Evolutionary conservation across 2,329 filamentous ascomycete species (phyloP).

Genomic region (Curvularia spicifera): DNA sequence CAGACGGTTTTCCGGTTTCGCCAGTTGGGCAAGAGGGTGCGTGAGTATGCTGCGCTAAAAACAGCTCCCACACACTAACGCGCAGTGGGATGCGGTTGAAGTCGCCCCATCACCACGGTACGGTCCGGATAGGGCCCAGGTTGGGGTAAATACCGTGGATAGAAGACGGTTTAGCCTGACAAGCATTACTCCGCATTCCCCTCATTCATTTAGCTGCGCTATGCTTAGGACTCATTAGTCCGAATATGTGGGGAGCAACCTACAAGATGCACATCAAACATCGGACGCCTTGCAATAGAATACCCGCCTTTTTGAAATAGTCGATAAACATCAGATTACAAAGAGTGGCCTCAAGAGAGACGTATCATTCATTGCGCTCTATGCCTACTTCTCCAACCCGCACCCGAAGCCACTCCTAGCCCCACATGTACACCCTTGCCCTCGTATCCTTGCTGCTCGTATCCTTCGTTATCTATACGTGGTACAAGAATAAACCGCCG

Average conservation of each 20-base stretch:
- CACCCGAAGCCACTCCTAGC: constrained; percentile 1
- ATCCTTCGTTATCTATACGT: constrained; percentile 22
- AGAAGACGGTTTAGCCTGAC: neutral
- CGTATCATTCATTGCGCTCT: neutral
- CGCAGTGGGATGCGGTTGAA: neutral
- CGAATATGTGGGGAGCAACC: constrained; percentile 22
- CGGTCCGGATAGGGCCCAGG: neutral
- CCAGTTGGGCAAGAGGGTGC: neutral
- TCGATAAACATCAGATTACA: neutral
- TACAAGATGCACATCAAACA: constrained; percentile 9
- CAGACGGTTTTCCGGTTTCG: too few species aligned
- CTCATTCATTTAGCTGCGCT: constrained; percentile 2
- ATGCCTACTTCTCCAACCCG: neutral
- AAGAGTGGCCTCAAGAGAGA: neutral
- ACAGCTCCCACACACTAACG: neutral
- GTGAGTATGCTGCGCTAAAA: neutral
- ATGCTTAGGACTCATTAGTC: constrained; percentile 8
- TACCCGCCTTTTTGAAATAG: neutral
- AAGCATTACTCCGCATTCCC: constrained; percentile 21
- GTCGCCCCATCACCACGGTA: neutral
- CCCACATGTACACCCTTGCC: constrained; percentile 30
- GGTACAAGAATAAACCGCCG: constrained; percentile 21
- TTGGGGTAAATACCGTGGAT: constrained; percentile 2
- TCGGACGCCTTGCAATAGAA: neutral
- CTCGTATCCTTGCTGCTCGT: constrained; percentile 20